phyloP scores from a whole-genome alignment of 345 rosid species.

The Pugionium dolabratum region DNA sequence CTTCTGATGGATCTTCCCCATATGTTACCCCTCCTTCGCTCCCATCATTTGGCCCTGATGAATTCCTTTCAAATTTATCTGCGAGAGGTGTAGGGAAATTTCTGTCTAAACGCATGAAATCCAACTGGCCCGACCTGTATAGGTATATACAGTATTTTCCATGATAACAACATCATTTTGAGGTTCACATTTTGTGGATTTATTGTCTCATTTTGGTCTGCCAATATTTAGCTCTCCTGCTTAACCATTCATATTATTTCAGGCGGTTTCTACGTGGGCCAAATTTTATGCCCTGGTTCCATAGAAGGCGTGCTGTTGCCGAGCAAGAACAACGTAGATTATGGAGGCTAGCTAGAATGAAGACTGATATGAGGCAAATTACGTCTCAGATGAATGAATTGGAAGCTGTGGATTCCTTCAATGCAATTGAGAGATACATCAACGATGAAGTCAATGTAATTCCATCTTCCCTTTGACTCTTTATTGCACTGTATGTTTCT shows the following conservation, averaged over 20 bases:
- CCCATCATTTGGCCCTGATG: conserved; percentile 61
- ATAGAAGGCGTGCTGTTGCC: conserved; percentile 69
- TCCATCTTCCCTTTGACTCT: conserved; percentile 22
- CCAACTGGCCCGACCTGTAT: conserved; percentile 94
- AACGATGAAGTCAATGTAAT: conserved; percentile 66
- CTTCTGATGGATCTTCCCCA: conserved; percentile 90
- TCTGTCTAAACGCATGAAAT: conserved; percentile 87
- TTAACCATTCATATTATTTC: conserved; percentile 37
- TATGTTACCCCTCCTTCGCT: conserved; percentile 87
- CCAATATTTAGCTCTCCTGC: conserved; percentile 17
- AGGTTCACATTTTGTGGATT: too few species aligned
- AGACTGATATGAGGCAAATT: conserved; percentile 63
- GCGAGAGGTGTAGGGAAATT: conserved; percentile 95
- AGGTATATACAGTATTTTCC: conserved; percentile 48
- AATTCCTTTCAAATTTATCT: conserved; percentile 72
- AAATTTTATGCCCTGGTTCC: conserved; percentile 95
- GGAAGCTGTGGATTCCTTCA: conserved; percentile 90
- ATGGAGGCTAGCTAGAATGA: conserved; percentile 89
- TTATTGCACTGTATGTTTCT: conserved; percentile 5
- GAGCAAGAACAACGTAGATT: conserved; percentile 85
- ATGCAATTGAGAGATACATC: conserved; percentile 82
- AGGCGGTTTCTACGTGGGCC: conserved; percentile 92
- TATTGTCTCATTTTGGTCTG: background rate
- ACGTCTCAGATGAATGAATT: conserved; percentile 74
- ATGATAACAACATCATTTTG: too few species aligned